phyloP scores from a whole-genome alignment of 257 asterid genomes.

The Gynochthodes officinalis region DNA sequence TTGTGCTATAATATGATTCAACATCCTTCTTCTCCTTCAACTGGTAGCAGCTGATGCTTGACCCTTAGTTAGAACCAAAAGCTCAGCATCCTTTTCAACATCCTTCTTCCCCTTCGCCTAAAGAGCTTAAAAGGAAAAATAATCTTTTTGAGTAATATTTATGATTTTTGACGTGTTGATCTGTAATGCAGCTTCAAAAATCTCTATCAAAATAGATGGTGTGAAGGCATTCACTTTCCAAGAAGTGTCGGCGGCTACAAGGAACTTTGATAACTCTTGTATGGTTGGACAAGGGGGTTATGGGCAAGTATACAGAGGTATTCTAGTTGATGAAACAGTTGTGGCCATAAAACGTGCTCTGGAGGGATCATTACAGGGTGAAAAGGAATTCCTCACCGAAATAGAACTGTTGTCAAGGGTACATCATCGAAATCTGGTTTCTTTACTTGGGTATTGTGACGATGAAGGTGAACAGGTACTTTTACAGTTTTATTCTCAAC shows the following conservation, averaged over 20 bases:
- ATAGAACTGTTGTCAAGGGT: conserved; percentile 80
- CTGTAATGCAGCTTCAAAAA: conserved; percentile 61
- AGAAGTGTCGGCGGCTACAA: conserved; percentile 72
- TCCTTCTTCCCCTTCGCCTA: not conserved
- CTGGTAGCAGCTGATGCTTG: not conserved
- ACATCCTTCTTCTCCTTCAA: not conserved
- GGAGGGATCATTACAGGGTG: conserved; percentile 94
- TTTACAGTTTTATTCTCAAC: not conserved
- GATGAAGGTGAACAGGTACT: conserved; percentile 98
- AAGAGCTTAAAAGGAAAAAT: conserved; percentile 1
- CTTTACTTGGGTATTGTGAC: conserved; percentile 85
- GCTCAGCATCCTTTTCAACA: not conserved
- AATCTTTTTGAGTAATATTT: not conserved
- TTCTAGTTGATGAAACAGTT: conserved; percentile 66
- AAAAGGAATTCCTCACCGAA: conserved; percentile 93
- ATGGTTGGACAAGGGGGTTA: conserved; percentile 93
- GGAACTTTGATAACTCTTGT: conserved; percentile 49
- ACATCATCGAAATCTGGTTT: conserved; percentile 88
- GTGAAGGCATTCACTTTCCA: conserved; percentile 67
- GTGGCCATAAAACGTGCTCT: conserved; percentile 96
- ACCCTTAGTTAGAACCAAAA: not conserved
- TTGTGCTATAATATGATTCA: too few relatives aligned
- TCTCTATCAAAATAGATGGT: conserved; percentile 76
- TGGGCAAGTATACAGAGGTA: conserved; percentile 89
- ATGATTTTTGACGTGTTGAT: not conserved